Percentiles rank a stretch among this genome's conserved stretches.
Evolutionary conservation across 805 yeast species (phyloP).

Genomic region (Candida berthetii): DNA sequence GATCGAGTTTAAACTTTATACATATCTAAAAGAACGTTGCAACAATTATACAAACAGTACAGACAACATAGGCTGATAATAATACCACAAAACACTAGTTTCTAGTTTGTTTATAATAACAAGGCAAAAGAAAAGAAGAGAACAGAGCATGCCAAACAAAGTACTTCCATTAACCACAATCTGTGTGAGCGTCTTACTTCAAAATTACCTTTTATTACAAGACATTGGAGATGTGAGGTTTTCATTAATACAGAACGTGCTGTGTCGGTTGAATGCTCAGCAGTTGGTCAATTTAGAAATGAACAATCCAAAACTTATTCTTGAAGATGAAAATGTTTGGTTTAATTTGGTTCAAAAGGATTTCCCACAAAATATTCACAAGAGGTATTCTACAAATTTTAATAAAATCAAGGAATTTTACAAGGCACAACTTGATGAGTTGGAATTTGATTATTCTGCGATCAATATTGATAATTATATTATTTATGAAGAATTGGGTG

Average conservation of each 20-base stretch:
- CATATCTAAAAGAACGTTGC: no score
- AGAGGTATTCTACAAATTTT: constrained; percentile 19
- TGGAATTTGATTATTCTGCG: constrained; percentile 4
- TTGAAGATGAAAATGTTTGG: constrained; percentile 35
- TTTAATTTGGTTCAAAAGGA: constrained; percentile 21
- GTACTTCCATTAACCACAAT: constrained; percentile 11
- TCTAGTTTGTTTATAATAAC: no score
- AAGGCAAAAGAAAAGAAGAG: no score
- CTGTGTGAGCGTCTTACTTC: constrained; percentile 16
- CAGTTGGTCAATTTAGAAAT: constrained; percentile 27
- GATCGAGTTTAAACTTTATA: no score
- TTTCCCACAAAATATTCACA: constrained; percentile 27
- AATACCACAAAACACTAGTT: no score
- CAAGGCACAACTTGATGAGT: constrained; percentile 12
- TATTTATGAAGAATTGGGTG: constrained; percentile 2
- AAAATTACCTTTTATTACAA: constrained; percentile 10
- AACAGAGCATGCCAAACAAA: constrained; percentile 2
- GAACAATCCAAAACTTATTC: constrained; percentile 22
- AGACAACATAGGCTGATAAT: no score
- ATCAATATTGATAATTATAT: constrained; percentile 13
- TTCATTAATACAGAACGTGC: constrained; percentile 21
- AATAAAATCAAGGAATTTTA: constrained; percentile 13
- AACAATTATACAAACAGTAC: no score
- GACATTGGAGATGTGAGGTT: constrained; percentile 27
- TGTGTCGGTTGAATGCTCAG: constrained; percentile 21